Evolutionary conservation across 768 basidiomycete species (phyloP).

Genomic region (Chiua virens): DNA sequence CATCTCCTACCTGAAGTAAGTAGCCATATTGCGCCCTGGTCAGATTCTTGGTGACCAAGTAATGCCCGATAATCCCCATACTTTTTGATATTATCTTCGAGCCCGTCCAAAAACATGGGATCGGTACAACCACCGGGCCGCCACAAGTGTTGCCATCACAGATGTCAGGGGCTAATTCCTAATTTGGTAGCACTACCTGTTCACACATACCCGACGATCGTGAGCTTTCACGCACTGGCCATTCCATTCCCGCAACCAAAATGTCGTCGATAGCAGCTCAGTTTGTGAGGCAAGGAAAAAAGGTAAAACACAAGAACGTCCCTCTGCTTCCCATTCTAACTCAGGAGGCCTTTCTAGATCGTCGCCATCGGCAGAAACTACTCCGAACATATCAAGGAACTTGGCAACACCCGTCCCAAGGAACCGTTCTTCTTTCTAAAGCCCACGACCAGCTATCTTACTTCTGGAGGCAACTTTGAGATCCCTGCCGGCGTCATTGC

Average conservation of each 20-base stretch:
- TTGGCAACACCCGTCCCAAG: constrained; percentile 80
- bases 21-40: too few species aligned
- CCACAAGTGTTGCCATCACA: too few species aligned
- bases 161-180: not conserved
- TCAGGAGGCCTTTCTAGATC: constrained; percentile 49
- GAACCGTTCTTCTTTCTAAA: constrained; percentile 99
- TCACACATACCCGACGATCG: not conserved
- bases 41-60: too few species aligned
- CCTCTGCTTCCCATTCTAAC: not conserved
- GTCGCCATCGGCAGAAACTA: constrained; percentile 97
- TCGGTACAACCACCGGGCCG: too few species aligned
- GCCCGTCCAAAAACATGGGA: too few species aligned
- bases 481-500: constrained; percentile 81
- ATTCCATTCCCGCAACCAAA: constrained; percentile 4
- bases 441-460: constrained; percentile 87
- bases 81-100: too few species aligned
- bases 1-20: too few species aligned
- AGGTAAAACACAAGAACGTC: constrained; percentile 27
- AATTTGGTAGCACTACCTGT: not conserved
- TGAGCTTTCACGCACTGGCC: not conserved
- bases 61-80: too few species aligned
- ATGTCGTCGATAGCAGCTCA: constrained; percentile 38
- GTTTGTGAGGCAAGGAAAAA: constrained; percentile 48
- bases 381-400: constrained; percentile 86
- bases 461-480: constrained; percentile 76